Evolutionary conservation across 495 filamentous ascomycete species (phyloP).

Genomic region (Aspergillus leporis): DNA sequence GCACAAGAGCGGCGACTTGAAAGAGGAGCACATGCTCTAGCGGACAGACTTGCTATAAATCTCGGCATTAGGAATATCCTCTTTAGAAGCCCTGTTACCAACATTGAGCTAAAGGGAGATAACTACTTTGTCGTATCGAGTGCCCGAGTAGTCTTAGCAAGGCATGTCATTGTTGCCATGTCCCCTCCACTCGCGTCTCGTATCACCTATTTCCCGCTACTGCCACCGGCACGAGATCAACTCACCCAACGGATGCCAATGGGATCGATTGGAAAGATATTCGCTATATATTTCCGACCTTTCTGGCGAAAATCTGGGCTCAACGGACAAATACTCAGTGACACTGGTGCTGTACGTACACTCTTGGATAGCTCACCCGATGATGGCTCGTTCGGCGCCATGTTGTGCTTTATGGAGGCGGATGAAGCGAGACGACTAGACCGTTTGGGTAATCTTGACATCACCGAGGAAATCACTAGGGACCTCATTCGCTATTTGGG

Average conservation of each 20-base stretch:
- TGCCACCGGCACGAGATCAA: constrained; percentile 21
- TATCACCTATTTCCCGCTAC: constrained; percentile 17
- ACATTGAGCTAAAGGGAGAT: constrained; percentile 7
- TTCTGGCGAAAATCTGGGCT: neutral
- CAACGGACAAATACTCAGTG: neutral
- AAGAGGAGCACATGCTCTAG: constrained; percentile 21
- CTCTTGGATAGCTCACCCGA: neutral
- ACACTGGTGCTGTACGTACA: neutral
- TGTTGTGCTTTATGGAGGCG: neutral
- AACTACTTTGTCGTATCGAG: constrained; percentile 10
- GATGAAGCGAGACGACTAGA: neutral
- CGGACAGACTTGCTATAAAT: constrained; percentile 15
- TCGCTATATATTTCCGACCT: neutral
- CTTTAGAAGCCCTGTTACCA: constrained; percentile 12
- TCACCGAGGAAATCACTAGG: neutral
- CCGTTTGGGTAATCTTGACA: neutral
- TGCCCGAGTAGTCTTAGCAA: constrained; percentile 2
- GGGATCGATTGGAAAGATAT: constrained; percentile 25
- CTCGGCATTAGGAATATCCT: constrained; percentile 14
- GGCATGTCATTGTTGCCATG: constrained; percentile 22
- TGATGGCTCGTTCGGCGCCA: neutral
- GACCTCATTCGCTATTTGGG: neutral
- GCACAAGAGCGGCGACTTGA: constrained; percentile 23
- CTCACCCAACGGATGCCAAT: constrained; percentile 26
- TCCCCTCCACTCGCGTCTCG: constrained; percentile 16